Conservation (phyloP, 1,284 basidiomycete species). For the Lignosus rhinocerotis region DNA sequence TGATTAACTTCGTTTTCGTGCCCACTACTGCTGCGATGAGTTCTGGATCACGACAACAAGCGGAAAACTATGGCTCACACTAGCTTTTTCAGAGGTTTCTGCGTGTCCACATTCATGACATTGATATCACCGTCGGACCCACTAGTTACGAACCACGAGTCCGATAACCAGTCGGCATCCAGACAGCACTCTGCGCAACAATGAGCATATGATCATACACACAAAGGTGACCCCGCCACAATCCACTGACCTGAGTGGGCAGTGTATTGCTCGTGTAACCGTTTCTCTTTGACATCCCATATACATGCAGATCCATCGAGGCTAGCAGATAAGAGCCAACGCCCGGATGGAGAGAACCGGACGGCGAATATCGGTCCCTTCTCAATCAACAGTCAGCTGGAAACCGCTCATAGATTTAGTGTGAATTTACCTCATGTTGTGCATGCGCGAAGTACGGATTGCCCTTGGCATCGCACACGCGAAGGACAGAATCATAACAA, state of each 20-base stretch:
- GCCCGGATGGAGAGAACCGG: conserved; percentile 69
- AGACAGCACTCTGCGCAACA: conserved; percentile 52
- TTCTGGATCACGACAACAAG: not conserved
- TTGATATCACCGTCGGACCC: conserved; percentile 70
- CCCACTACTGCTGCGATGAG: conserved; percentile 45
- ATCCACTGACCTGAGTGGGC: conserved; percentile 66
- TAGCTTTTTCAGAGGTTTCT: conserved; percentile 55
- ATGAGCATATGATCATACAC: not conserved
- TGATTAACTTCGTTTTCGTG: conserved; percentile 80
- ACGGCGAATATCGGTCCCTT: conserved; percentile 79
- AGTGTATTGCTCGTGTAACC: conserved; percentile 59
- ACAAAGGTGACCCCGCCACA: not conserved
- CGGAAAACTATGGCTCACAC: conserved; percentile 25
- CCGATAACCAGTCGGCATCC: conserved; percentile 80
- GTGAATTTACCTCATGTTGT: conserved; percentile 62
- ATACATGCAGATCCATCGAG: conserved; percentile 74
- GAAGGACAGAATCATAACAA: conserved; percentile 70
- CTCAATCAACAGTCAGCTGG: conserved; percentile 26
- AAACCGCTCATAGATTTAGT: not conserved
- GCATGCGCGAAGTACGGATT: conserved; percentile 58
- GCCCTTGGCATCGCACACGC: conserved; percentile 60
- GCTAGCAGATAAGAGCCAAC: conserved; percentile 71
- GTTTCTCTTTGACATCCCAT: conserved; percentile 72
- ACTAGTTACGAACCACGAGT: conserved; percentile 71
- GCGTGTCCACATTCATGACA: conserved; percentile 54